Conservation (phyloP, 495 filamentous ascomycete genomes). For the Chaetomium tenue region DNA sequence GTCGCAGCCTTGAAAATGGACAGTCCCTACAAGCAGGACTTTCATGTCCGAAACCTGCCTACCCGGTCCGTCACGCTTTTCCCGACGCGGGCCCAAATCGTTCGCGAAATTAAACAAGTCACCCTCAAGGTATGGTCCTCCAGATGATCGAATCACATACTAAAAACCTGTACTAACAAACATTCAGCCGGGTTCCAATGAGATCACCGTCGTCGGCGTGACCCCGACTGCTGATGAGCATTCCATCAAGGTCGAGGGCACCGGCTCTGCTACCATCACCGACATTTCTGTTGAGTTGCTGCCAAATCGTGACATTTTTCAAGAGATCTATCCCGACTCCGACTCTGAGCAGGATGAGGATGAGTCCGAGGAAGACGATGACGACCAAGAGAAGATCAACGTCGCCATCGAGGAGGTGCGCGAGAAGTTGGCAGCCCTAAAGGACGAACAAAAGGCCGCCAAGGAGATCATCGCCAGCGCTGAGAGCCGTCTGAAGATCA, state of each 20-base stretch:
- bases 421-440: slow-evolving; percentile 30
- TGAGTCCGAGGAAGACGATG: slow-evolving; percentile 38
- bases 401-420: slow-evolving; percentile 30
- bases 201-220: slow-evolving; percentile 64
- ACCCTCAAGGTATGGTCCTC: slow-evolving; percentile 49
- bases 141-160: no score
- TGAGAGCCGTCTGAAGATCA: slow-evolving; percentile 42
- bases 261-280: slow-evolving; percentile 60
- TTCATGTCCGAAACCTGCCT: slow-evolving; percentile 52
- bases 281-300: slow-evolving; percentile 64
- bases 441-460: slow-evolving; percentile 32
- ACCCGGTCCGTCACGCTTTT: slow-evolving; percentile 64
- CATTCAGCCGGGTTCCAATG: slow-evolving; percentile 56
- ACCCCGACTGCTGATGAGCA: slow-evolving; percentile 62
- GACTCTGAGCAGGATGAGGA: slow-evolving; percentile 41
- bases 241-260: slow-evolving; percentile 70
- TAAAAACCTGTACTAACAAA: slow-evolving; percentile 6
- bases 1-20: slow-evolving; percentile 27
- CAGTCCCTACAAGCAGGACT: slow-evolving; percentile 43
- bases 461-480: slow-evolving; percentile 40
- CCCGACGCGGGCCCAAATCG: slow-evolving; percentile 58
- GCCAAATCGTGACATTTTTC: slow-evolving; percentile 56
- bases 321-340: slow-evolving; percentile 56
- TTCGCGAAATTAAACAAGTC: slow-evolving; percentile 62
- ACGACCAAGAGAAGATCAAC: slow-evolving; percentile 29